Evolutionary conservation across 1,139 yeast species (phyloP).

Genomic region (Suhomyces maxii): DNA sequence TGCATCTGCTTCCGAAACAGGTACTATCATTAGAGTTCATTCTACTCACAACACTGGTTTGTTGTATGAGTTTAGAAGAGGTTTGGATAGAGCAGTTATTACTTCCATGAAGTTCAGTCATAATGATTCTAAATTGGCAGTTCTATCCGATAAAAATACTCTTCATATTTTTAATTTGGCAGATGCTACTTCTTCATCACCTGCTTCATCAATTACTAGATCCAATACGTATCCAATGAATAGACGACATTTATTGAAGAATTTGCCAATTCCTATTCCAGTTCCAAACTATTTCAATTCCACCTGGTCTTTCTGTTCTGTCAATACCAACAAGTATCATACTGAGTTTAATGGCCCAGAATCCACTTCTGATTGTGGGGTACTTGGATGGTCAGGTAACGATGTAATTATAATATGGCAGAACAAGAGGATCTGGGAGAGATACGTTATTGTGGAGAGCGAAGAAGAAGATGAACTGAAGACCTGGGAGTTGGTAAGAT

Average conservation of each 20-base stretch:
- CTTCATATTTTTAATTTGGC: conserved; percentile 73
- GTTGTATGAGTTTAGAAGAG: conserved; percentile 81
- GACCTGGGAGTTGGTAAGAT: conserved; percentile 65
- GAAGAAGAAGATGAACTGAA: conserved; percentile 1
- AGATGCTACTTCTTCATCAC: conserved; percentile 9
- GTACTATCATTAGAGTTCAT: conserved; percentile 81
- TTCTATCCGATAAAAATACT: conserved; percentile 84
- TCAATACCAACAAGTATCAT: conserved; percentile 57
- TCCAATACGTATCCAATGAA: conserved; percentile 29
- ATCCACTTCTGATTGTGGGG: conserved; percentile 50
- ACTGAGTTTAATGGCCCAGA: conserved; percentile 22
- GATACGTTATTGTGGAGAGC: conserved; percentile 63
- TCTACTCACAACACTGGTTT: conserved; percentile 73
- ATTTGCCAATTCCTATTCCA: conserved; percentile 60
- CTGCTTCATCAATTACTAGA: conserved; percentile 1
- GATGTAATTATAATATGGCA: conserved; percentile 74
- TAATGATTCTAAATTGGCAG: conserved; percentile 73
- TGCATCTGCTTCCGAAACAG: conserved; percentile 87
- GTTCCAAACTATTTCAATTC: conserved; percentile 77
- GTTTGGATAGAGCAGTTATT: conserved; percentile 78
- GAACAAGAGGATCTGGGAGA: conserved; percentile 76
- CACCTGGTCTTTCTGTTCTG: conserved; percentile 85
- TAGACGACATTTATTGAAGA: conserved; percentile 67
- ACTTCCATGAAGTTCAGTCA: conserved; percentile 85
- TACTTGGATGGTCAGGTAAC: conserved; percentile 77